Evolutionary conservation across 345 rosid species (phyloP).

Genomic region (Eucalyptus rudis): DNA sequence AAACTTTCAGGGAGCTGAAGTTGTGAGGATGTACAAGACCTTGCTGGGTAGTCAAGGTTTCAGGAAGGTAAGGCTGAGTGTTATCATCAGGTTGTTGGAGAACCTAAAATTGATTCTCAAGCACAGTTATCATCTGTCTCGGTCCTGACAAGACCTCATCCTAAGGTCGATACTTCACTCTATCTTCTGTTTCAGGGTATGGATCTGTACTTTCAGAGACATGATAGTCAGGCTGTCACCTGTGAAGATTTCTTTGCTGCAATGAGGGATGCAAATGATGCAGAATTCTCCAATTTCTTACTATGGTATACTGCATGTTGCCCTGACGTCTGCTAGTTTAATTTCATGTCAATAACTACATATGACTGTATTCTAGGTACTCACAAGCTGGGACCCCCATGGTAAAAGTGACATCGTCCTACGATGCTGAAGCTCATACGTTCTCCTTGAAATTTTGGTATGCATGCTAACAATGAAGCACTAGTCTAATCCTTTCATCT

Average conservation of each 20-base stretch:
- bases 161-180: neutral
- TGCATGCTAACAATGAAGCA: neutral
- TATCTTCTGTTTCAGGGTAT: slow-evolving; percentile 54
- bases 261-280: slow-evolving; percentile 93
- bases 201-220: slow-evolving; percentile 91
- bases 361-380: slow-evolving; percentile 43
- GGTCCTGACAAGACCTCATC: neutral
- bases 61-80: slow-evolving; percentile 48
- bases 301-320: slow-evolving; percentile 33
- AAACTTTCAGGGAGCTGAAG: slow-evolving; percentile 89
- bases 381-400: slow-evolving; percentile 97
- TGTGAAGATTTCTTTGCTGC: slow-evolving; percentile 97
- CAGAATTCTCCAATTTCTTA: slow-evolving; percentile 90
- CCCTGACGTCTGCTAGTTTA: neutral
- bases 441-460: slow-evolving; percentile 90
- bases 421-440: slow-evolving; percentile 58
- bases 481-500: neutral
- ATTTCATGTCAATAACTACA: neutral
- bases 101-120: neutral
- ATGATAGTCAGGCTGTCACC: slow-evolving; percentile 97
- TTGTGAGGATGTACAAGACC: slow-evolving; percentile 99
- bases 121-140: neutral
- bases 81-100: neutral
- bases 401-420: slow-evolving; percentile 73
- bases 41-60: slow-evolving; percentile 83